phyloP scores from a whole-genome alignment of 768 basidiomycete genomes.

The Phaffia tasmanica region DNA sequence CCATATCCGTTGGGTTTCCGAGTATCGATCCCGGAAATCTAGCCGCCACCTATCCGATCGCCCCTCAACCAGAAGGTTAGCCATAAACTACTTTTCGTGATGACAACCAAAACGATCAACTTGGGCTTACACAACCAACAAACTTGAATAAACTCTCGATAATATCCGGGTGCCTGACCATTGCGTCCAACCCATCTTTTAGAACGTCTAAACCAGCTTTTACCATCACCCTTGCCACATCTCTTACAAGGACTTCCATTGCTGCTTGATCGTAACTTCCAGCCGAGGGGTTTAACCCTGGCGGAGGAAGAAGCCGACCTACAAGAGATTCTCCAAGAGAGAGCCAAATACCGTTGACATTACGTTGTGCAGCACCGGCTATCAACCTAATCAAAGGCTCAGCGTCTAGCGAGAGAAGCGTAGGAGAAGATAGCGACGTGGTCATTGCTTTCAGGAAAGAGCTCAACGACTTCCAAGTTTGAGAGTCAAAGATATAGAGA shows the following conservation, averaged over 20 bases:
- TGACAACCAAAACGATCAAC: background rate
- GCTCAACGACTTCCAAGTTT: constrained; percentile 52
- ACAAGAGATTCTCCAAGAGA: constrained; percentile 68
- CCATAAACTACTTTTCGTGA: background rate
- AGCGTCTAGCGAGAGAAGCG: constrained; percentile 67
- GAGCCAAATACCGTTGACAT: constrained; percentile 55
- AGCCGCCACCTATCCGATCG: constrained; percentile 9
- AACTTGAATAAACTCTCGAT: constrained; percentile 25
- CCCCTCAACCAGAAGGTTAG: too few species aligned
- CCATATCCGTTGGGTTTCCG: constrained; percentile 8
- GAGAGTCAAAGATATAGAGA: background rate
- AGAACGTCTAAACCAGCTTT: background rate
- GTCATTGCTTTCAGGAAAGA: constrained; percentile 79
- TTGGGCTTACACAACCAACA: constrained; percentile 1
- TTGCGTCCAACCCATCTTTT: constrained; percentile 5
- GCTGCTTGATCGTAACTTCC: background rate
- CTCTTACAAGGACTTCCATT: constrained; percentile 6
- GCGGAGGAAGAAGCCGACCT: constrained; percentile 68
- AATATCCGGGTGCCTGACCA: constrained; percentile 14
- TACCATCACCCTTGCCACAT: constrained; percentile 2
- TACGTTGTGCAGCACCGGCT: constrained; percentile 31
- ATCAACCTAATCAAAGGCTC: constrained; percentile 49
- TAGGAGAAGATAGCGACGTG: constrained; percentile 59
- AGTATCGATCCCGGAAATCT: constrained; percentile 19
- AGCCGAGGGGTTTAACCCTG: constrained; percentile 28